These are phyloP conservation scores for Tothia fuscella DNA, from an alignment of 2,329 filamentous ascomycete species.

Conservation along the genomic window DNA sequence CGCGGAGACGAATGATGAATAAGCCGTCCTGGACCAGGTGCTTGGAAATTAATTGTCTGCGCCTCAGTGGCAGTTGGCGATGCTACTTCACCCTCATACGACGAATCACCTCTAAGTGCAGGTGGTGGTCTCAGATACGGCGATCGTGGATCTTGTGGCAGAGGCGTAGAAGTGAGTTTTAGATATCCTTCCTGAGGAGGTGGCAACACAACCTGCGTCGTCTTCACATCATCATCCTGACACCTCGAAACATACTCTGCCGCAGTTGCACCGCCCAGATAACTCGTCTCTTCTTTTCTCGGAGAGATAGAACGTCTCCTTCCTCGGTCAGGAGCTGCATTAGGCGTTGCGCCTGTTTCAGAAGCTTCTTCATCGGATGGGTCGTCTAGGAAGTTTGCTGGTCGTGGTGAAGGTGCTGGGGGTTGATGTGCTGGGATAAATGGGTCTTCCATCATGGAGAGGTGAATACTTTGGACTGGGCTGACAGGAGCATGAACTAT, in stretches of 20 bases:
- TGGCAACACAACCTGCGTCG: slow-evolving; percentile 1
- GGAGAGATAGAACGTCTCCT: too few relatives aligned
- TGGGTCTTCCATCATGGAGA: slow-evolving; percentile 14
- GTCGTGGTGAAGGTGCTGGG: slow-evolving; percentile 19
- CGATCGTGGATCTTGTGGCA: not conserved
- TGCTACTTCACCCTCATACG: not conserved
- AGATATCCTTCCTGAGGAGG: not conserved
- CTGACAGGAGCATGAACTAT: slow-evolving; percentile 20
- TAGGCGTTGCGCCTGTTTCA: too few relatives aligned
- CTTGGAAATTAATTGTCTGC: slow-evolving; percentile 2
- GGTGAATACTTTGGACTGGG: slow-evolving; percentile 24
- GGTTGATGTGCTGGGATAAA: slow-evolving; percentile 14
- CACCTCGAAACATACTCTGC: slow-evolving; percentile 5
- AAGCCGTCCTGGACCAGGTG: not conserved
- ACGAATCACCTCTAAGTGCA: not conserved
- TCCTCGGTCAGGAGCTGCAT: too few relatives aligned
- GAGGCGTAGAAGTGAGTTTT: not conserved
- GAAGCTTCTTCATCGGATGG: slow-evolving; percentile 11
- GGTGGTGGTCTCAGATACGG: not conserved
- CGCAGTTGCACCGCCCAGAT: slow-evolving; percentile 1
- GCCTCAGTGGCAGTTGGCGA: not conserved
- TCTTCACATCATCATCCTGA: not conserved
- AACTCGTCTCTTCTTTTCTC: too few relatives aligned
- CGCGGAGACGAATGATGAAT: slow-evolving; percentile 6
- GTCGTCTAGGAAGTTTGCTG: slow-evolving; percentile 25